These are phyloP conservation scores for Mollisia scopiformis DNA, from an alignment of 2,329 filamentous ascomycete genomes.

Conservation along the genomic window DNA sequence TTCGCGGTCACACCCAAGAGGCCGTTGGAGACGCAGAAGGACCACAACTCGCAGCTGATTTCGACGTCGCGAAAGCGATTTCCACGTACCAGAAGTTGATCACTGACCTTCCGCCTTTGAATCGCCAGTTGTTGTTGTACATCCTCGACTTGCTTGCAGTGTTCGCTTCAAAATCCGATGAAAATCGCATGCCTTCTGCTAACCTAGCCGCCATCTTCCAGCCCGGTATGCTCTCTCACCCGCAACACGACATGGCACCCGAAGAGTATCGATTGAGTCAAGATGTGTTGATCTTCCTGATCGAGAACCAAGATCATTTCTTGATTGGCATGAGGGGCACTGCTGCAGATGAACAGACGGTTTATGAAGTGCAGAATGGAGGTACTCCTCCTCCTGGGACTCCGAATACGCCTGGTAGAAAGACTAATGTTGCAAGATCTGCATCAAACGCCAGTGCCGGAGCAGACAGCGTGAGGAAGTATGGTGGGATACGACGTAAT, in stretches of 20 bases:
- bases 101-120: conserved; percentile 88
- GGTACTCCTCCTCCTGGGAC: conserved; percentile 57
- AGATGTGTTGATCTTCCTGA: conserved; percentile 95
- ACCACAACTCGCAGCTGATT: conserved; percentile 72
- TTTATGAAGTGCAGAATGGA: conserved; percentile 68
- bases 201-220: conserved; percentile 98
- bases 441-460: conserved; percentile 87
- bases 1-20: conserved; percentile 69
- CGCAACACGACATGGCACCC: conserved; percentile 91
- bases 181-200: conserved; percentile 95
- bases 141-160: conserved; percentile 95
- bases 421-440: conserved; percentile 70
- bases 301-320: conserved; percentile 98
- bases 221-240: conserved; percentile 93
- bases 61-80: conserved; percentile 78
- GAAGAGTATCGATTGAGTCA: conserved; percentile 94
- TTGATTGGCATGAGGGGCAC: conserved; percentile 98
- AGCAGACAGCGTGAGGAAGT: conserved; percentile 82
- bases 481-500: conserved; percentile 80
- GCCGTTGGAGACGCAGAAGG: conserved; percentile 71
- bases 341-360: conserved; percentile 82
- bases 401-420: conserved; percentile 53
- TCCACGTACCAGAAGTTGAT: conserved; percentile 85
- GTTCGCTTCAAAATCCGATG: conserved; percentile 93
- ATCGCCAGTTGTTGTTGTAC: conserved; percentile 91